Evolutionary conservation across 78 protist species (phyloP).

Genomic region (Dictyostelium purpureum): DNA sequence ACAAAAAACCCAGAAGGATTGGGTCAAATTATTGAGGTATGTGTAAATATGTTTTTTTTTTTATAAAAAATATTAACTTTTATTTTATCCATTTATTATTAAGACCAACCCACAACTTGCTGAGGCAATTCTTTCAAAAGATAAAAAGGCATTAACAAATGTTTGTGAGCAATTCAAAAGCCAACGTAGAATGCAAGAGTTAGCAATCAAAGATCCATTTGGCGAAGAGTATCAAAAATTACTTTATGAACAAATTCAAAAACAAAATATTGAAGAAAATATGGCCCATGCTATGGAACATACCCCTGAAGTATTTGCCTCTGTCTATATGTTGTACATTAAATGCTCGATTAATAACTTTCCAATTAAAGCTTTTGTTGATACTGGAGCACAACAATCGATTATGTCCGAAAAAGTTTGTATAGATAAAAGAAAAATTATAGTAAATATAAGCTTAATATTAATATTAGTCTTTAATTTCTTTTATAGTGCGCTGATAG

Average conservation of each 20-base stretch:
- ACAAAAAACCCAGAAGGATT: slow-evolving; percentile 35
- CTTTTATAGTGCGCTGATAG: slow-evolving; percentile 77
- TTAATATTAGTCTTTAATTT: background rate
- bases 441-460: background rate
- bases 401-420: slow-evolving; percentile 65
- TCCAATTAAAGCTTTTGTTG: slow-evolving; percentile 87
- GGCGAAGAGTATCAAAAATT: slow-evolving; percentile 69
- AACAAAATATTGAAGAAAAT: slow-evolving; percentile 80
- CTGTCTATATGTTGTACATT: slow-evolving; percentile 89
- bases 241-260: slow-evolving; percentile 69
- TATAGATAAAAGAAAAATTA: background rate
- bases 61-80: background rate
- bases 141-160: background rate
- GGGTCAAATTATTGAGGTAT: slow-evolving; percentile 13
- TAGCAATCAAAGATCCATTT: slow-evolving; percentile 73
- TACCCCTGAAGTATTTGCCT: slow-evolving; percentile 88
- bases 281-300: slow-evolving; percentile 86
- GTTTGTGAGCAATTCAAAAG: background rate
- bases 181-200: slow-evolving; percentile 49
- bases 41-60: background rate
- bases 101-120: slow-evolving; percentile 77
- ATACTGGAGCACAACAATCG: slow-evolving; percentile 90
- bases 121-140: slow-evolving; percentile 55
- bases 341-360: slow-evolving; percentile 74
- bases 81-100: background rate